A percentile compares a stretch with the other conserved stretches of the same genome.
Conservation (phyloP, 2,329 filamentous ascomycete genomes). For the Byssoonygena ceratinophila region DNA sequence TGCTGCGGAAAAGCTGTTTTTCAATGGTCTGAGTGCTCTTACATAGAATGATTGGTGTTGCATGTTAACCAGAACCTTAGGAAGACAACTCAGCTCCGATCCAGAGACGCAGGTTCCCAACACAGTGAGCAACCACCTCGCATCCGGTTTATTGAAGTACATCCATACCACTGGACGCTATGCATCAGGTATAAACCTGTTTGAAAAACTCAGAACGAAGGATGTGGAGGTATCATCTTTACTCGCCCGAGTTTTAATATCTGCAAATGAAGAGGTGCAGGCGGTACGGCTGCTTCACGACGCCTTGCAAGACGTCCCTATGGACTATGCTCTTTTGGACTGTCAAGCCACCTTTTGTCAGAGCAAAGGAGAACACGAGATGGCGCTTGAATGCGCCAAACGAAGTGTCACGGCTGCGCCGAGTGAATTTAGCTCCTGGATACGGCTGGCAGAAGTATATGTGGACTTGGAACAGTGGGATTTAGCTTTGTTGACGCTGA, state of each 20-base stretch:
- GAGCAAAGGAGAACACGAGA: conserved; percentile 72
- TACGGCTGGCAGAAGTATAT: conserved; percentile 83
- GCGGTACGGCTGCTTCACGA: conserved; percentile 81
- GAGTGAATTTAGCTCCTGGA: conserved; percentile 96
- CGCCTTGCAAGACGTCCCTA: conserved; percentile 78
- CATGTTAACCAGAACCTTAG: conserved; percentile 38
- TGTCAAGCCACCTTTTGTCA: conserved; percentile 87
- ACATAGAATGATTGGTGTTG: neutral
- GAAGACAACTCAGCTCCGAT: conserved; percentile 92
- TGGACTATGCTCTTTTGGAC: conserved; percentile 96
- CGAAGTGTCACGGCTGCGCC: conserved; percentile 89
- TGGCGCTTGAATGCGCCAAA: conserved; percentile 88
- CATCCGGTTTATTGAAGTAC: conserved; percentile 85
- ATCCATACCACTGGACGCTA: conserved; percentile 92
- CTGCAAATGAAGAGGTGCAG: conserved; percentile 95
- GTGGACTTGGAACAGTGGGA: conserved; percentile 94
- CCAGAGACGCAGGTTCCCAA: conserved; percentile 96
- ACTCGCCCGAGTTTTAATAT: conserved; percentile 79
- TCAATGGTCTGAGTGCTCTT: conserved; percentile 55
- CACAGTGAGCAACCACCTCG: conserved; percentile 89
- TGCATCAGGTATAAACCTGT: conserved; percentile 90
- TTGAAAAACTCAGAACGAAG: conserved; percentile 83
- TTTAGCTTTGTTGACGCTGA: conserved; percentile 83
- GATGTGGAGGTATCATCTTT: conserved; percentile 92
- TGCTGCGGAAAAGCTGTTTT: conserved; percentile 89